Evolutionary conservation across 768 basidiomycete genomes (phyloP), one percentile per base, ranked within the genome.

Genomic region (Mycena capillaripes): DNA sequence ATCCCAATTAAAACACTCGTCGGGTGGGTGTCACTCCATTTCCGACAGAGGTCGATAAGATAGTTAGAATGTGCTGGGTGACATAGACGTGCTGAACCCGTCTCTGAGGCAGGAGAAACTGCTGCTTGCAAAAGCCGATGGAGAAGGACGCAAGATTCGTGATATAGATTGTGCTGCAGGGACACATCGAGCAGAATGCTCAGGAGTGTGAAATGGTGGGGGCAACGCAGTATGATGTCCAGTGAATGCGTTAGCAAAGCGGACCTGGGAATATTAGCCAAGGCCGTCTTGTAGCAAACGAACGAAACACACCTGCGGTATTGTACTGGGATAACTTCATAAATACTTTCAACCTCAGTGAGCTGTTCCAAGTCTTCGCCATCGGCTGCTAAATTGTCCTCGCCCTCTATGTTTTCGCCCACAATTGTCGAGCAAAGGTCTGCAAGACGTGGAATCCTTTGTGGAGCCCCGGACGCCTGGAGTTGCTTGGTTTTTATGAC

Each of bases 161-260:
- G 74, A 7, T 79, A 63, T 7, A 92, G 82, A 32, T 81, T 76
- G 69, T 85, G 82, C n/a, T 82, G 75, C 14, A 90, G 77, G 42
- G 86, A 83, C n/a, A 88, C 78, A n/a, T 90, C 86, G 1, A 92
- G 83, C 1, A 92, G 83, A 38, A 82, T 77, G 56, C 79, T 83
- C 32, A 89, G 76, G 16, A 92, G 83, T 8, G 88, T 87, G 34
- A 86, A 85, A 71, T 89, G 83, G 57, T 81, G 84, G 6, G 85
- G 81, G 68, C 86, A 89, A 4, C 80, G 79, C 46, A 91, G 77
- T 17, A 89, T 82, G 32, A 90, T 77, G 27, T 82, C 83, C 9
- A 91, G 77, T 11, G 90, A 87, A 76, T 92, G 89, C 0, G 89
- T 85, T 5, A 88, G 76, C 23, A 91, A 74, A 23, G 87, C 82